A percentile compares a stretch with the other conserved stretches of the same genome.
These are phyloP conservation scores for Cercospora berteroae DNA, from an alignment of 2,329 filamentous ascomycete species.

Conservation along the genomic window DNA sequence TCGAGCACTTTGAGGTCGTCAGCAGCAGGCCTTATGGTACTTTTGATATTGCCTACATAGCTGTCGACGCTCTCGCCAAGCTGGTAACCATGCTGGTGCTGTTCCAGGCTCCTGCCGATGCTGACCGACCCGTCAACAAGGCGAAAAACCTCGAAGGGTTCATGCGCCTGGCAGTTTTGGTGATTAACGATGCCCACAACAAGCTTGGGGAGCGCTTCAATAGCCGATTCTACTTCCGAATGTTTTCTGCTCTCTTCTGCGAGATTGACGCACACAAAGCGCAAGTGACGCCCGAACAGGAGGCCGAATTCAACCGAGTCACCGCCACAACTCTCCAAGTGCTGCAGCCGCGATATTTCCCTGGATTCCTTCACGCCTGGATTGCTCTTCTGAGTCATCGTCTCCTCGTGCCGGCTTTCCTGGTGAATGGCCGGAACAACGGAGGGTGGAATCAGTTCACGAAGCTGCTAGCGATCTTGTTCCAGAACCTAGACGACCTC, in stretches of 20 bases:
- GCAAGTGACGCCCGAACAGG: slow-evolving; percentile 28
- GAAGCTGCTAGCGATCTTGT: slow-evolving; percentile 52
- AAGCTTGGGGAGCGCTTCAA: slow-evolving; percentile 79
- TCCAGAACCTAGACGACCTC: slow-evolving; percentile 70
- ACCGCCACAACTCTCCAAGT: slow-evolving; percentile 70
- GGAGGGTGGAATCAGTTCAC: slow-evolving; percentile 73
- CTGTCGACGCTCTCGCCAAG: slow-evolving; percentile 78
- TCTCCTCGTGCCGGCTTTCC: slow-evolving; percentile 74
- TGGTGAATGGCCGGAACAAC: slow-evolving; percentile 48
- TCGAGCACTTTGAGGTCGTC: slow-evolving; percentile 73
- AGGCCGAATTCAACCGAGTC: slow-evolving; percentile 65
- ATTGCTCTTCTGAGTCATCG: slow-evolving; percentile 78
- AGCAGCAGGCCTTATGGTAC: slow-evolving; percentile 59
- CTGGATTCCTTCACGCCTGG: slow-evolving; percentile 85
- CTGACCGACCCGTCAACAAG: slow-evolving; percentile 61
- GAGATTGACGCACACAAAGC: slow-evolving; percentile 53
- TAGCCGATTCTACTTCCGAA: slow-evolving; percentile 84
- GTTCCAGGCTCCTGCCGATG: slow-evolving; percentile 63
- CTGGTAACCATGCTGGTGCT: slow-evolving; percentile 74
- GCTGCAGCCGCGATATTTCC: slow-evolving; percentile 73
- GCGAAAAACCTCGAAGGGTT: slow-evolving; percentile 73
- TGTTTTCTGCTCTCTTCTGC: slow-evolving; percentile 80
- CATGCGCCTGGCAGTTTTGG: slow-evolving; percentile 71
- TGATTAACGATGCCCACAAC: slow-evolving; percentile 81
- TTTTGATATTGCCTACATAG: slow-evolving; percentile 59